A percentile compares a stretch with the other conserved stretches of the same genome.
These are phyloP conservation scores for Salix exigua DNA, from an alignment of 345 rosid genomes.

Conservation along the genomic window DNA sequence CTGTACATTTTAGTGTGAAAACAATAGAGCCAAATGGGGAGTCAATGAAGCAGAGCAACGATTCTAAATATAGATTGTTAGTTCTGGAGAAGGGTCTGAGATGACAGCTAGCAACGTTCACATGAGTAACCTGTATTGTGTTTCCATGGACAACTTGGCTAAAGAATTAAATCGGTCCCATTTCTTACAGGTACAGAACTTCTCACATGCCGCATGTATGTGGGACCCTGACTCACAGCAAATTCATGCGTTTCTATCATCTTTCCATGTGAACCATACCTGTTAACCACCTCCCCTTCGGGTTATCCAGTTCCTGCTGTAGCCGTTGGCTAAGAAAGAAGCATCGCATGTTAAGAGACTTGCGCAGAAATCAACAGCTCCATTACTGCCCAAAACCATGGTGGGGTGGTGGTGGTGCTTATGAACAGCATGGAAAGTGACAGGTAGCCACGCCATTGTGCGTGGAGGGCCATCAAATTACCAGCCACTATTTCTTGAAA, in stretches of 20 bases:
- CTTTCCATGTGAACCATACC: background rate
- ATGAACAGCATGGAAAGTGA: background rate
- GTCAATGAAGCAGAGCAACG: background rate
- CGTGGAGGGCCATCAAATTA: background rate
- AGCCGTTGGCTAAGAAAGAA: background rate
- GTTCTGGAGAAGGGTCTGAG: background rate
- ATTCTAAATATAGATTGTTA: background rate
- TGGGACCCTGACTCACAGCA: constrained; percentile 31
- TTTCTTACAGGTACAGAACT: background rate
- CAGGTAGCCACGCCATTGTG: background rate
- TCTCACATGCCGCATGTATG: constrained; percentile 16
- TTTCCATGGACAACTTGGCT: constrained; percentile 1
- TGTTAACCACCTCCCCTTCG: background rate
- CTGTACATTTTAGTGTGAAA: background rate
- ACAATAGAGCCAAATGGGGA: background rate
- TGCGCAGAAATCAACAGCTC: background rate
- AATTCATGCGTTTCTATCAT: background rate
- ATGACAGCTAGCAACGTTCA: constrained; percentile 7
- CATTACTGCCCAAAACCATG: background rate
- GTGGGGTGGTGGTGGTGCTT: background rate
- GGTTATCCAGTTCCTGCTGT: background rate
- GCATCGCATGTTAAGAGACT: background rate
- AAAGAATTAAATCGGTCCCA: constrained; percentile 6
- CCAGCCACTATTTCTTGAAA: background rate
- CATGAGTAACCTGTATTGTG: background rate